Evolutionary conservation across 768 basidiomycete species (phyloP), one percentile per base, ranked within the genome.

Genomic region (Neoboletus subvelutipes): DNA sequence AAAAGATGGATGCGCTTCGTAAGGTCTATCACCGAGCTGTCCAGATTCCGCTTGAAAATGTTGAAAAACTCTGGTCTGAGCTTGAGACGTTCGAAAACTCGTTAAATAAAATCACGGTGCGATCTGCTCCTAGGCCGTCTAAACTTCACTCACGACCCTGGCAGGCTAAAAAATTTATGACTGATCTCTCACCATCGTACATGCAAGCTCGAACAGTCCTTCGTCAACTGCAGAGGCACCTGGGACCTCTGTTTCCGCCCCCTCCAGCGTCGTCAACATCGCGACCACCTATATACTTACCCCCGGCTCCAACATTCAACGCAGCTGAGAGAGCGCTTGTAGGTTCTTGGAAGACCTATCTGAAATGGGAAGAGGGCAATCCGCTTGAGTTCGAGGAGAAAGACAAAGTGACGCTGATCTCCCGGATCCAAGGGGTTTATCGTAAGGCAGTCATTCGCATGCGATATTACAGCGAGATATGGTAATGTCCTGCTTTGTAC

Each of bases 321-420:
- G 74, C 81, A 2, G 76, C 80, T 1, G 94, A 97, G 66, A 80
- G 90, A 45, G 80, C 80, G 17, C 80, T 89, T 29, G 84, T 94
- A n/a, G 84, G 86, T 24, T 83, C 84, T 26, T 99, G 97, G 97
- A 92, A 92, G 66, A 78, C 82, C 1, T 98, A 98, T 70, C 75
- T 98, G 37, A 94, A 94, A 64, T 98, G 91, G 90, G 96, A 99
- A 72, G 92, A 96, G 71, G 81, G 81, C 62, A 98, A 99, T 67
- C 96, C 94, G 1, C 81, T 98, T 51, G 92, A 94, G 71, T 83
- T 98, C 40, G 93, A 95, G 60, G 90, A 91, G 50, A 87, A 85
- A 66, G 93, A 96, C 63, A 80, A 82, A 58, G 73, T 77, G 1
- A 80, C 80, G 9, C 72, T 97, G 39, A 78, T 86, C 47, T 79